These are phyloP conservation scores for Erysimum cheiri DNA, from an alignment of 441 rosid genomes.

Conservation along the genomic window DNA sequence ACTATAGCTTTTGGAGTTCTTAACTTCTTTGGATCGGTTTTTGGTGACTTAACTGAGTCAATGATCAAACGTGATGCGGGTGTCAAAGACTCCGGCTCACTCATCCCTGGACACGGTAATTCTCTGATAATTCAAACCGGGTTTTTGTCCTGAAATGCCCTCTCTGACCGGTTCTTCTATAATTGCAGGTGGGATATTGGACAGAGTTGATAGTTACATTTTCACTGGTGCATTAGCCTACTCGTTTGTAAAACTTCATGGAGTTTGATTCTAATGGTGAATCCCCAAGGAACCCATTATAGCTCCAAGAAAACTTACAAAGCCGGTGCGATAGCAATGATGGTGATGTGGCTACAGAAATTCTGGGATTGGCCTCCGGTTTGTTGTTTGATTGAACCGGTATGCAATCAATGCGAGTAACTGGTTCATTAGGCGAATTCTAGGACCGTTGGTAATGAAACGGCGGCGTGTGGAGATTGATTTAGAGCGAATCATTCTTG, in stretches of 20 bases:
- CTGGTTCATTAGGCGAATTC: slow-evolving; percentile 3
- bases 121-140: neutral
- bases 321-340: neutral
- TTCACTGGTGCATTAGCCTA: slow-evolving; percentile 94
- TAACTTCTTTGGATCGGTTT: slow-evolving; percentile 89
- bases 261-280: slow-evolving; percentile 44
- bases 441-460: neutral
- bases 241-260: slow-evolving; percentile 82
- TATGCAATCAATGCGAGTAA: neutral
- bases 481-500: neutral
- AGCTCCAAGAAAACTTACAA: slow-evolving; percentile 26
- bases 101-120: slow-evolving; percentile 96
- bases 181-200: slow-evolving; percentile 83
- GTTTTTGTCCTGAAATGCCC: neutral
- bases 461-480: neutral
- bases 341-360: slow-evolving; percentile 4
- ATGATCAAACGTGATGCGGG: slow-evolving; percentile 99
- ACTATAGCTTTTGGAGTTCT: slow-evolving; percentile 81
- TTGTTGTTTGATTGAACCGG: slow-evolving; percentile 37
- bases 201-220: slow-evolving; percentile 90
- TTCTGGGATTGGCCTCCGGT: slow-evolving; percentile 17
- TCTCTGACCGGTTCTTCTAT: neutral
- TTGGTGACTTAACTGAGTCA: slow-evolving; percentile 96
- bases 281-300: neutral
- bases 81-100: slow-evolving; percentile 95